A percentile compares a stretch with the other conserved stretches of the same genome.
These are phyloP conservation scores for Penicillium waksmanii DNA, from an alignment of 495 filamentous ascomycete genomes.

Conservation along the genomic window DNA sequence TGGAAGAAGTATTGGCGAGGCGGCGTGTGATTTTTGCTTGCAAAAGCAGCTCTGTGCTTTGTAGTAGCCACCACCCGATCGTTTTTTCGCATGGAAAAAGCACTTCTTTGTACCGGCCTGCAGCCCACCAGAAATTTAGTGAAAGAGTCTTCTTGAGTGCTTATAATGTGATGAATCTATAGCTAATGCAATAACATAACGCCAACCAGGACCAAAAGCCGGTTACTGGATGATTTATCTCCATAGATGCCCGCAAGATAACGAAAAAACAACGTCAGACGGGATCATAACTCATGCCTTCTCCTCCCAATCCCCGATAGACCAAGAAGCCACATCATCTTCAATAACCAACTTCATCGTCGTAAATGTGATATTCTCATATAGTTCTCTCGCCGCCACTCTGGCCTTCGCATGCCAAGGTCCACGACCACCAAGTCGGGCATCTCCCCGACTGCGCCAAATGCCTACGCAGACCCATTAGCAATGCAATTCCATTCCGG, in stretches of 20 bases:
- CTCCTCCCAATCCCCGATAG: conserved; percentile 60
- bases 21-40: too few species aligned
- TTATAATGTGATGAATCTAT: too few species aligned
- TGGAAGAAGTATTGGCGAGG: too few species aligned
- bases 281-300: neutral
- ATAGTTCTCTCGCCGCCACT: conserved; percentile 38
- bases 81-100: too few species aligned
- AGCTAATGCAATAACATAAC: neutral
- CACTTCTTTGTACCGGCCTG: too few species aligned
- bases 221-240: too few species aligned
- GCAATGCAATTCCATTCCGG: too few species aligned
- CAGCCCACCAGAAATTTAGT: too few species aligned
- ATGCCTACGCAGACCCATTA: conserved; percentile 42
- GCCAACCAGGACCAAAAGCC: too few species aligned
- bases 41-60: too few species aligned
- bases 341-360: conserved; percentile 63
- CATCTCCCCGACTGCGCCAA: conserved; percentile 73
- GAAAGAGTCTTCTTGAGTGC: too few species aligned
- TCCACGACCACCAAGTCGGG: conserved; percentile 67
- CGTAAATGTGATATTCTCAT: conserved; percentile 61
- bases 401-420: conserved; percentile 53
- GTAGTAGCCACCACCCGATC: too few species aligned
- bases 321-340: conserved; percentile 60
- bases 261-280: neutral
- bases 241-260: neutral